phyloP scores from a whole-genome alignment of 2,329 filamentous ascomycete species.

The Alternaria angustiovoidea region DNA sequence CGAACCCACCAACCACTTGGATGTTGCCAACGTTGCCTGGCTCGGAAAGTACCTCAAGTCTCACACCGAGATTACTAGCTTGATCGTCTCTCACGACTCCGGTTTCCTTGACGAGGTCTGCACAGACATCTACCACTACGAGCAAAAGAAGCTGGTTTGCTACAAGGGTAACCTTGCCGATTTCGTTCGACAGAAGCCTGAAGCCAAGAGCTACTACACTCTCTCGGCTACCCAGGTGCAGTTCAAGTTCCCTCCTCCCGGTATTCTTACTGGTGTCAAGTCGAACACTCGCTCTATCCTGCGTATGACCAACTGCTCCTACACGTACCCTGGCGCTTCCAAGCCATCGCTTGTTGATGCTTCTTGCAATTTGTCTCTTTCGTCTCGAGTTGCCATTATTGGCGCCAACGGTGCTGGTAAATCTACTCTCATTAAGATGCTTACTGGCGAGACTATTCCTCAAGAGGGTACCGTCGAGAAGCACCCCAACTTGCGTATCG shows the following conservation, averaged over 20 bases:
- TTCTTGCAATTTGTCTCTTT: constrained; percentile 85
- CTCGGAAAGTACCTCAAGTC: constrained; percentile 92
- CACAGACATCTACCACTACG: constrained; percentile 99
- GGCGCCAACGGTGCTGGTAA: constrained; percentile 98
- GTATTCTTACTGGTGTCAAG: constrained; percentile 94
- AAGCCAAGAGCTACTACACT: constrained; percentile 98
- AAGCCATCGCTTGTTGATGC: constrained; percentile 91
- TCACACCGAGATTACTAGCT: constrained; percentile 94
- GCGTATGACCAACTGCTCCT: constrained; percentile 90
- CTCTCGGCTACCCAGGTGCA: constrained; percentile 86
- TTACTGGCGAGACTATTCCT: constrained; percentile 91
- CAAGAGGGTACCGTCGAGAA: constrained; percentile 90
- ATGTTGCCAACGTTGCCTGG: constrained; percentile 96
- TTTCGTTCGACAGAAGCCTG: constrained; percentile 89
- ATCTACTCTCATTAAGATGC: constrained; percentile 95
- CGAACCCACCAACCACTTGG: constrained; percentile 98
- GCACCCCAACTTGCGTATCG: constrained; percentile 97
- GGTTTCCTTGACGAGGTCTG: constrained; percentile 96
- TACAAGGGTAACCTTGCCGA: constrained; percentile 83
- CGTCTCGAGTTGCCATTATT: constrained; percentile 94
- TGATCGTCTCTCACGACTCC: constrained; percentile 99
- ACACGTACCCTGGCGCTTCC: constrained; percentile 86
- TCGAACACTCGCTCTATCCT: constrained; percentile 93
- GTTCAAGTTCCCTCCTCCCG: constrained; percentile 98
- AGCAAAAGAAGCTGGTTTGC: constrained; percentile 91